phyloP scores from a whole-genome alignment of 2,329 filamentous ascomycete genomes.

The Pseudogymnoascus sp. region DNA sequence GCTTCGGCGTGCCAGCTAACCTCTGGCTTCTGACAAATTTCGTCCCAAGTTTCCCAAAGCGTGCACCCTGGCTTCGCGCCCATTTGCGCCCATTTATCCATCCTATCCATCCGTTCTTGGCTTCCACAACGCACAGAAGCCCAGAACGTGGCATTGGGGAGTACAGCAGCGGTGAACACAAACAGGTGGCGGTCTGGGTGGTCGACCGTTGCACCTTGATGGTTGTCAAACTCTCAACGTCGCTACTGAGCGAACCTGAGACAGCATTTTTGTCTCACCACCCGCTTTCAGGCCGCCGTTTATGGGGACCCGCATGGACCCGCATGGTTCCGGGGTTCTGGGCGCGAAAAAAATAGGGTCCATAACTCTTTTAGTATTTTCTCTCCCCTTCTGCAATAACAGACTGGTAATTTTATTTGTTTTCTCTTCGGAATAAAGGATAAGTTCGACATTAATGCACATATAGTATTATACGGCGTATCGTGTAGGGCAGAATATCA shows the following conservation, averaged over 20 bases:
- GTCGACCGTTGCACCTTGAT: neutral
- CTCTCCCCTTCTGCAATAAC: neutral
- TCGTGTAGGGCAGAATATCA: neutral
- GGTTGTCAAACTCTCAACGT: slow-evolving; percentile 2
- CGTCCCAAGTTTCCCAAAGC: neutral
- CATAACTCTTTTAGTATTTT: neutral
- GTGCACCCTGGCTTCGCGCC: neutral
- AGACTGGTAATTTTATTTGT: neutral
- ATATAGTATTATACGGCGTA: neutral
- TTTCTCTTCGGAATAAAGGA: neutral
- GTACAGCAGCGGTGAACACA: neutral
- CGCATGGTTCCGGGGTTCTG: neutral
- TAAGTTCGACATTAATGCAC: neutral
- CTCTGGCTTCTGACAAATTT: neutral
- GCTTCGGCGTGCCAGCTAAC: neutral
- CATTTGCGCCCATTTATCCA: neutral
- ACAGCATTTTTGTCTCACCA: neutral
- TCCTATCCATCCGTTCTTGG: neutral
- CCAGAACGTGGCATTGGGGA: neutral
- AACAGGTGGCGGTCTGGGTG: neutral
- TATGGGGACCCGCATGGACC: slow-evolving; percentile 29
- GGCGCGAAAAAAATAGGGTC: neutral
- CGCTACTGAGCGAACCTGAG: slow-evolving; percentile 2
- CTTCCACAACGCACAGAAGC: neutral
- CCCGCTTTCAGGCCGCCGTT: slow-evolving; percentile 67